Percentiles rank a stretch among this genome's conserved stretches.
Evolutionary conservation across 2,329 filamentous ascomycete species (phyloP).

Genomic region (Claviceps sp.): DNA sequence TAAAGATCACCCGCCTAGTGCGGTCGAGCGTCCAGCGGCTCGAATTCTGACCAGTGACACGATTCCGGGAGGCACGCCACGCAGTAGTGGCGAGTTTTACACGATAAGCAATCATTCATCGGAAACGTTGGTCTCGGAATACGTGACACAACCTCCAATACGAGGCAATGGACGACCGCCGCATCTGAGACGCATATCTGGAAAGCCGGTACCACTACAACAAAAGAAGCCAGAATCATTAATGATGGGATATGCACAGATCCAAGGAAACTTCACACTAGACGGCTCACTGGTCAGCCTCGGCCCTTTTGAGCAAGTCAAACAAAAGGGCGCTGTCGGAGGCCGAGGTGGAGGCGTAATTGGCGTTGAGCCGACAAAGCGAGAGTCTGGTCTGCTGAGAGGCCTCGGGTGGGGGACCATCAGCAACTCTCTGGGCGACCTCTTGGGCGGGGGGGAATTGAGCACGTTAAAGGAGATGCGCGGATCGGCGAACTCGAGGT

Average conservation of each 20-base stretch:
- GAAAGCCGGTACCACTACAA: conserved; percentile 27
- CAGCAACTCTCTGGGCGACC: conserved; percentile 73
- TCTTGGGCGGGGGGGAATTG: conserved; percentile 75
- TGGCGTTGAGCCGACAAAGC: conserved; percentile 60
- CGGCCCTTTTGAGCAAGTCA: conserved; percentile 85
- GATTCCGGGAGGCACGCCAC: conserved; percentile 58
- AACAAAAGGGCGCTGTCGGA: conserved; percentile 81
- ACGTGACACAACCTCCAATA: conserved; percentile 41
- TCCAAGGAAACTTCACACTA: conserved; percentile 81
- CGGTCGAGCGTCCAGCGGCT: conserved; percentile 45
- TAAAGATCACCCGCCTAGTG: conserved; percentile 33
- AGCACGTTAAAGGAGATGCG: conserved; percentile 96
- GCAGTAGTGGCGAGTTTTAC: conserved; percentile 91
- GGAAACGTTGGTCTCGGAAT: conserved; percentile 86
- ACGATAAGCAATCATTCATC: conserved; percentile 89
- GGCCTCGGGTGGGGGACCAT: conserved; percentile 80
- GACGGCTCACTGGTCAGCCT: conserved; percentile 87
- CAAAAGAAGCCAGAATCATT: conserved; percentile 56
- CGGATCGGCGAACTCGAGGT: conserved; percentile 69
- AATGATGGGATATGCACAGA: conserved; percentile 96
- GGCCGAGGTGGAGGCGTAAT: conserved; percentile 80
- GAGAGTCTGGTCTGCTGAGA: conserved; percentile 66
- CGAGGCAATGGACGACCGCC: conserved; percentile 25
- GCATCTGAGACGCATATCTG: conserved; percentile 34
- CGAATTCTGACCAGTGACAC: conserved; percentile 68